Evolutionary conservation across 139 green algal species (phyloP), one percentile per base, ranked within the genome.

Genomic region (Chlamydomonas schloesseri): DNA sequence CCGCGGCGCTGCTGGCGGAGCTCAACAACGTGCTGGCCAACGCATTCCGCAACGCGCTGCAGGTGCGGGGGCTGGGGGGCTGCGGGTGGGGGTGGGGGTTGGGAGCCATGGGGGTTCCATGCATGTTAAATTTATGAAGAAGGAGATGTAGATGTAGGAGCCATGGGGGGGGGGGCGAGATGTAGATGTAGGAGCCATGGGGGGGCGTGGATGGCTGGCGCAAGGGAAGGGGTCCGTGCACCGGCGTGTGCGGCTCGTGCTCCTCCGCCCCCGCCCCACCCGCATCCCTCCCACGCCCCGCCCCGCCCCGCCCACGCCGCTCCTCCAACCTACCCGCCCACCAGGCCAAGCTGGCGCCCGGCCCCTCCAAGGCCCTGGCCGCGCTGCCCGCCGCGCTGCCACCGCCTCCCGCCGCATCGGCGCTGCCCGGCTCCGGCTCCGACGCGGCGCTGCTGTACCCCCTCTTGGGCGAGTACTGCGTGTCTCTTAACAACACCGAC

Each of bases 401-500:
- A 20, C 36, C 47, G 20, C 34, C n/a, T 31, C 36, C 47, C 13
- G 33, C 20, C 46, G 9, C 65, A 28, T 36, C 46, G 21, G 20
- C 42, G 68, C 31, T 62, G 47, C 8, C 42, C 6, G 42, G 42
- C 42, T 50, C 5, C 42, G 42, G 42, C 42, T 50, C 76, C 37
- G 24, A 8, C 75, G 34, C 75, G 57, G 34, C 60, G 36, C 11
- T 36, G 11, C 36, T 81, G 57, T 34, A 5, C 13, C 33, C 76
- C 36, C 11, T 36, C 13, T 28, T 81, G 57, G 37, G 11, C 13
- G 89, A 95, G 31, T 80, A 92, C 46, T 87, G 86, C 2, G 84
- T 93, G 3, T 88, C 88, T 15, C 87, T 98, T 70, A 98, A 98
- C 92, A 96, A 98, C 74, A 88, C 89, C 14, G 95, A 98, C 64